phyloP scores from a whole-genome alignment of 2,329 filamentous ascomycete genomes.

The Periconia digitata region DNA sequence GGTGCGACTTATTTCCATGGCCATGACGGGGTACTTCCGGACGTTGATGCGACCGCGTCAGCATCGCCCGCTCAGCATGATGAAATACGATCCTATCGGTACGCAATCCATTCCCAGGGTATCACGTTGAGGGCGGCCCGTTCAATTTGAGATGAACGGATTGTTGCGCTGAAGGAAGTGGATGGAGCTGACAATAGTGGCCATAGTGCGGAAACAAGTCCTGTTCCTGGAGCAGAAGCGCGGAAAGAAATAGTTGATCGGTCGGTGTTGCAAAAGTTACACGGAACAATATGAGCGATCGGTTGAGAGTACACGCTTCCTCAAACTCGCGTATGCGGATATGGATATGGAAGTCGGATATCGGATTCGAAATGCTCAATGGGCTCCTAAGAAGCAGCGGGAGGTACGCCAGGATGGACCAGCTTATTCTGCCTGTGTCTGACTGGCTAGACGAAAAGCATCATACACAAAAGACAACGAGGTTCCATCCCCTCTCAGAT shows the following conservation, averaged over 20 bases:
- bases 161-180: not conserved
- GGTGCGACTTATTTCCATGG: slow-evolving; percentile 96
- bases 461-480: too few relatives aligned
- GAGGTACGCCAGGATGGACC: too few relatives aligned
- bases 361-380: too few relatives aligned
- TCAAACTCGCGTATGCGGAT: too few relatives aligned
- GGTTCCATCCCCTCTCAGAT: too few relatives aligned
- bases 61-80: slow-evolving; percentile 86
- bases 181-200: slow-evolving; percentile 15
- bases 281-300: not conserved
- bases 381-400: too few relatives aligned
- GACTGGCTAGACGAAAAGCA: too few relatives aligned
- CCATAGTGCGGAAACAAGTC: slow-evolving; percentile 85
- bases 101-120: slow-evolving; percentile 38
- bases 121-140: too few relatives aligned
- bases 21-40: slow-evolving; percentile 97
- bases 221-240: slow-evolving; percentile 93
- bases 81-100: slow-evolving; percentile 99
- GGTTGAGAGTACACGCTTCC: not conserved
- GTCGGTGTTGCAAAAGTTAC: not conserved
- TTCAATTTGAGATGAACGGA: not conserved
- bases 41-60: slow-evolving; percentile 81
- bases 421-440: too few relatives aligned
- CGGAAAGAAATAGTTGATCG: slow-evolving; percentile 55
- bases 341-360: too few relatives aligned